Conservation (phyloP, 176 grass and related monocot genomes). For the Leersia perrieri region DNA sequence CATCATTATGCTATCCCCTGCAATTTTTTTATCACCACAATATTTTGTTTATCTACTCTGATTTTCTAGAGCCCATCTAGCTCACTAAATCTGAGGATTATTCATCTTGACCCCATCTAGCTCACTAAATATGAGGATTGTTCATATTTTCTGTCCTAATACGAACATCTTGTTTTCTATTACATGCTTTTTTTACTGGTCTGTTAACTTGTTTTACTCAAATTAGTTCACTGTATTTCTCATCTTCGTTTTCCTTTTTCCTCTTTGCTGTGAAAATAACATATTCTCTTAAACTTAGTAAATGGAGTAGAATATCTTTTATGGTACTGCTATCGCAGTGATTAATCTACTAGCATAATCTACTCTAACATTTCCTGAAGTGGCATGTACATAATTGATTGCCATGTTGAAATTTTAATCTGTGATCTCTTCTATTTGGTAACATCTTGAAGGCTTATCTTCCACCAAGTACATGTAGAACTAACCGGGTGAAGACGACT, state of each 20-base stretch:
- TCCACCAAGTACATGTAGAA: constrained; percentile 38
- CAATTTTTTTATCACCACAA: constrained; percentile 1
- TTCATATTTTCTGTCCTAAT: not conserved
- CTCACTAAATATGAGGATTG: constrained; percentile 6
- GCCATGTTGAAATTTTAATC: not conserved
- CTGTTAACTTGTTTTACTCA: not conserved
- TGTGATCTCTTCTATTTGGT: constrained; percentile 25
- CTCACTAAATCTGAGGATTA: constrained; percentile 4
- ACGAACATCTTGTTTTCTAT: not conserved
- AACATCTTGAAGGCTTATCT: constrained; percentile 70
- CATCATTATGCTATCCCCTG: constrained; percentile 15
- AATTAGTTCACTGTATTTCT: not conserved
- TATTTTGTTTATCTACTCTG: not conserved
- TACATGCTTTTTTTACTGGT: not conserved
- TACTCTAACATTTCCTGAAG: not conserved
- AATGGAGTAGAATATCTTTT: not conserved
- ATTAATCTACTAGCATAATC: not conserved
- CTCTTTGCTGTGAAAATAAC: not conserved
- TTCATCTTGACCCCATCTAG: no score
- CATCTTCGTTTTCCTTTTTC: not conserved
- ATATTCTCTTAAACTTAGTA: not conserved
- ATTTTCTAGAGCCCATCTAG: not conserved
- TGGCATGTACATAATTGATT: constrained; percentile 3
- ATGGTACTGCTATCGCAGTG: not conserved
- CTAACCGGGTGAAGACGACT: constrained; percentile 55